Percentiles rank a stretch among this genome's conserved stretches.
These are phyloP conservation scores for Centaurea solstitialis DNA, from an alignment of 129 eudicot species.

Conservation along the genomic window DNA sequence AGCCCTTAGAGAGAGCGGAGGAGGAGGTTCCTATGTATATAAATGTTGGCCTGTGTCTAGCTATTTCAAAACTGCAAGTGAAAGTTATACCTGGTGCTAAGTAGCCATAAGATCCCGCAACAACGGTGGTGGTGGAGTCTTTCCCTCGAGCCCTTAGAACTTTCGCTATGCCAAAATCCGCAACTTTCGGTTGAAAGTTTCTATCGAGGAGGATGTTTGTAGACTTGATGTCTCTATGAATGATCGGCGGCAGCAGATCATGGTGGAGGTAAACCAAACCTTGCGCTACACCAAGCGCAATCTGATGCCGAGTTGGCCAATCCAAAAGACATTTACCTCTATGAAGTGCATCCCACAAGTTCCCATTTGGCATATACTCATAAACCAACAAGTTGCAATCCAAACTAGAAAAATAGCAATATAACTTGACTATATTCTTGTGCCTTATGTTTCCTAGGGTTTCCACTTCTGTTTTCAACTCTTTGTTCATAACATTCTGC, in stretches of 20 bases:
- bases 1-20: background rate
- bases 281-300: slow-evolving; percentile 89
- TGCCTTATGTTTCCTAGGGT: slow-evolving; percentile 91
- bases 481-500: slow-evolving; percentile 46
- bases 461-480: slow-evolving; percentile 81
- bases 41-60: background rate
- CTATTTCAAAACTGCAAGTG: background rate
- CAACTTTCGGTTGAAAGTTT: slow-evolving; percentile 73
- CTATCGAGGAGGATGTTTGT: slow-evolving; percentile 79
- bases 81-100: slow-evolving; percentile 77
- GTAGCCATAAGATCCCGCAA: slow-evolving; percentile 95
- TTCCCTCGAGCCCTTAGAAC: slow-evolving; percentile 80
- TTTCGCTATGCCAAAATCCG: slow-evolving; percentile 95
- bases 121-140: slow-evolving; percentile 72
- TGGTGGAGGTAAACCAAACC: slow-evolving; percentile 93
- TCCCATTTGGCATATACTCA: slow-evolving; percentile 96
- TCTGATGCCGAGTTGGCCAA: slow-evolving; percentile 85
- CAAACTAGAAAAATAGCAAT: slow-evolving; percentile 64
- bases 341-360: slow-evolving; percentile 94
- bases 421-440: slow-evolving; percentile 85
- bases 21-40: background rate
- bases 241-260: slow-evolving; percentile 69
- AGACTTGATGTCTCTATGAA: slow-evolving; percentile 88
- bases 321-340: slow-evolving; percentile 60
- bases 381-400: slow-evolving; percentile 89